Evolutionary conservation across 1,139 yeast genomes (phyloP), one percentile per base, ranked within the genome.

Genomic region (Blastobotrys persicus): DNA sequence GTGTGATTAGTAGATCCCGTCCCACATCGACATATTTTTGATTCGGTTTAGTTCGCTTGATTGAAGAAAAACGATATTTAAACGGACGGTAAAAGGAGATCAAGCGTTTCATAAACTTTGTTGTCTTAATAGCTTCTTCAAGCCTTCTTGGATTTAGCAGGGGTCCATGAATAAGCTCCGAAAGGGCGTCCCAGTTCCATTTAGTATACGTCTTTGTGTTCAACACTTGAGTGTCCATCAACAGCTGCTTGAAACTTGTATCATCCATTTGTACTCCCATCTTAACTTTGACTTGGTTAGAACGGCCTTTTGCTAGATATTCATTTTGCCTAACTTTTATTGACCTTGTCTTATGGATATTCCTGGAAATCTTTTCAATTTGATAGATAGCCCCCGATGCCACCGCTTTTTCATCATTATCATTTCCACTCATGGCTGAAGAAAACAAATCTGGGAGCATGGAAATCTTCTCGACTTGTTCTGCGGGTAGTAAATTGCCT

Each of bases 51-150:
- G 81, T 72, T 50, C 75, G 71, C 39, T 75, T 74, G 28, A 80
- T 74, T 14, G 79, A 79, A 9, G 96, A 84, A 65, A 88, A 92
- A 51, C 96, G 71, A 61, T 83, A 83, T 65, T 92, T 89, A 69
- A 91, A 85, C 0, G 99, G 98, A 45, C 98, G 75, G 64, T 83
- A 92, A 64, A 92, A 94, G 2, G 96, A 86, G 60, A 91, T 68
- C 31, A 92, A 66, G 49, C 97, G 72, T 62, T 92, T 91, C 66
- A 91, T 76, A 60, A 92, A 88, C 61, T 89, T 91, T 0, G 98
- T 85, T 7, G 87, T 85, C 56, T 79, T 85, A 35, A 83, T 73
- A 0, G 86, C 72, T 54, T 92, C 98, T 31, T 88, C 95, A 47
- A 94, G 74, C 43, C 89, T 71, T 55, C 75, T 78, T 0, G 88